A percentile compares a stretch with the other conserved stretches of the same genome.
These are phyloP conservation scores for Coemansia sp. DNA, from an alignment of 192 early-diverging fungal genomes.

Conservation along the genomic window DNA sequence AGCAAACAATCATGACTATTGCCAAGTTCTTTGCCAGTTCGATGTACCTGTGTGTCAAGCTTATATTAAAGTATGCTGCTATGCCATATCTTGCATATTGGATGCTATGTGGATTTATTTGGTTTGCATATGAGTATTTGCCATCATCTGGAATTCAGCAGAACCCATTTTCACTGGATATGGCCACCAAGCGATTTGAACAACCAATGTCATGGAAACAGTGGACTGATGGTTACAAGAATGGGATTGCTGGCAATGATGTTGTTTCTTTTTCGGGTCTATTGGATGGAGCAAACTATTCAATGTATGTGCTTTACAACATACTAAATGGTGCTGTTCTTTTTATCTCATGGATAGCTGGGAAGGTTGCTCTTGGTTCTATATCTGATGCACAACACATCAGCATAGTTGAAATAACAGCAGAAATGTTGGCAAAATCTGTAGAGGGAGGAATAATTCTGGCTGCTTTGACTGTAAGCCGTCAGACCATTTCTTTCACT, in stretches of 20 bases:
- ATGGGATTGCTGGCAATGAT: not conserved
- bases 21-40: not conserved
- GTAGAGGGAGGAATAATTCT: not conserved
- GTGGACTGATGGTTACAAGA: not conserved
- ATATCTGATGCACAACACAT: not conserved
- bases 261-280: not conserved
- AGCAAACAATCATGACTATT: not conserved
- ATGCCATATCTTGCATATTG: not conserved
- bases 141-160: not conserved
- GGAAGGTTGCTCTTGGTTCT: not conserved
- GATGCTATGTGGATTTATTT: not conserved
- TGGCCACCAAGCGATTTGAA: not conserved
- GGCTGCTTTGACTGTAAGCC: not conserved
- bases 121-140: not conserved
- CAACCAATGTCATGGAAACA: not conserved
- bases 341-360: not conserved
- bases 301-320: not conserved
- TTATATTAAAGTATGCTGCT: not conserved
- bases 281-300: not conserved
- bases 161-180: not conserved
- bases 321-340: not conserved
- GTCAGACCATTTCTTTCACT: not conserved
- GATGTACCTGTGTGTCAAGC: not conserved
- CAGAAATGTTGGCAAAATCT: not conserved
- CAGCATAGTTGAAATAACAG: not conserved